Conservation (phyloP, 2,329 filamentous ascomycete species). For the Aspergillus oerlinghausenensis region DNA sequence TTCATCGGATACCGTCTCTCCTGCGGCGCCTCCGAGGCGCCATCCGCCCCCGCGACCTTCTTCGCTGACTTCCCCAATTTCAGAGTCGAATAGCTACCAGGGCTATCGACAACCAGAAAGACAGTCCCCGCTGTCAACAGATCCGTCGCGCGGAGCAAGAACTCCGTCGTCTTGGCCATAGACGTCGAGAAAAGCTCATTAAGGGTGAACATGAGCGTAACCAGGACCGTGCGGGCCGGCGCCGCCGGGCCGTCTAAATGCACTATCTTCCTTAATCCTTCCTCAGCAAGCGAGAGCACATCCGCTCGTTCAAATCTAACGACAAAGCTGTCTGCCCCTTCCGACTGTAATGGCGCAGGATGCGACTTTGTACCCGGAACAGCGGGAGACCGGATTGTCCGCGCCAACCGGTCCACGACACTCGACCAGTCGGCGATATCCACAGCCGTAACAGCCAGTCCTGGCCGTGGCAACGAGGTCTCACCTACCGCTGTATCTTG, state of each 20-base stretch:
- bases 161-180: slow-evolving; percentile 67
- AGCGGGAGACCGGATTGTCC: slow-evolving; percentile 44
- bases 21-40: slow-evolving; percentile 35
- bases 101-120: slow-evolving; percentile 84
- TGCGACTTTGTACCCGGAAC: slow-evolving; percentile 26
- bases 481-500: background rate
- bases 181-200: slow-evolving; percentile 88
- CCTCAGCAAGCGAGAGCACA: slow-evolving; percentile 41
- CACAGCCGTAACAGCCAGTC: slow-evolving; percentile 55
- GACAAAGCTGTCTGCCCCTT: slow-evolving; percentile 13
- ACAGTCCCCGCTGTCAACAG: slow-evolving; percentile 56
- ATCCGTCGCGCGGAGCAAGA: slow-evolving; percentile 66
- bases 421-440: slow-evolving; percentile 76
- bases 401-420: slow-evolving; percentile 57
- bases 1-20: slow-evolving; percentile 80
- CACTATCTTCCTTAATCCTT: slow-evolving; percentile 36
- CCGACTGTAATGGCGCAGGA: slow-evolving; percentile 24
- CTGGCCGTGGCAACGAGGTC: background rate
- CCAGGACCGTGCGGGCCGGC: slow-evolving; percentile 43
- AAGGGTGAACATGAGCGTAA: slow-evolving; percentile 88
- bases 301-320: slow-evolving; percentile 49
- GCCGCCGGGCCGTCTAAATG: slow-evolving; percentile 3
- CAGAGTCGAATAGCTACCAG: slow-evolving; percentile 86
- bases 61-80: slow-evolving; percentile 54
- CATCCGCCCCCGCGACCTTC: slow-evolving; percentile 4